Evolutionary conservation across 345 rosid species (phyloP), one percentile per base, ranked within the genome.

Genomic region (Carallia brachiata): DNA sequence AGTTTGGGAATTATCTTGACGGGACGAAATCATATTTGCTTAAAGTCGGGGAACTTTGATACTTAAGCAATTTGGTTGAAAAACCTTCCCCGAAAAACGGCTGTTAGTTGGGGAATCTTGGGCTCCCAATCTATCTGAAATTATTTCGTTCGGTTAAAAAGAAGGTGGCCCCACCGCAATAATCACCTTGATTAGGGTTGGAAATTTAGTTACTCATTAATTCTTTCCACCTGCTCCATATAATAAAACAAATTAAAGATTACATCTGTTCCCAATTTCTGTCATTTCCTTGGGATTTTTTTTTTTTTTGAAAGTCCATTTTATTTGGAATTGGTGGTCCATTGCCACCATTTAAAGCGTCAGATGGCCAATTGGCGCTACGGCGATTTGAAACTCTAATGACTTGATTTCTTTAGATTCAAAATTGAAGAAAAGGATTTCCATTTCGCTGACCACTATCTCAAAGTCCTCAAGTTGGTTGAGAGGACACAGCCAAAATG

Each of bases 11-110:
- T 39, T 7, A 7, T 39, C 44, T 39, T 7, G 2, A 39, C 5
- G n/a, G 3, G 60, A 36, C 27, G 31, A 8, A 54, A 73, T 66
- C 59, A 76, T 66, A 77, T 77, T 73, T 74, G 76, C 81, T 72
- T 76, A 27, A 50, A 62, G 53, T 62, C 52, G 39, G 59, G 71
- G 62, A 72, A 48, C 71, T 67, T 64, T 70, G 50, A 66, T 56
- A 40, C 55, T 39, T 7, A 75, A 78, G 75, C 75, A 68, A 81
- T 70, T 61, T 28, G 37, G 12, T 63, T 17, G 57, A 68, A 56
- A 48, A 23, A 66, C 13, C 44, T 8, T 47, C 7, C 48, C 17
- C 16, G 23, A 58, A 23, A 23, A 23, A n/a, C 37, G 44, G 69
- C 57, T 62, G 70, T 60, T 72, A 37, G 67, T 67, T 68, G 62